Evolutionary conservation across 2,329 filamentous ascomycete genomes (phyloP).

Genomic region (Cordyceps fumosorosea): DNA sequence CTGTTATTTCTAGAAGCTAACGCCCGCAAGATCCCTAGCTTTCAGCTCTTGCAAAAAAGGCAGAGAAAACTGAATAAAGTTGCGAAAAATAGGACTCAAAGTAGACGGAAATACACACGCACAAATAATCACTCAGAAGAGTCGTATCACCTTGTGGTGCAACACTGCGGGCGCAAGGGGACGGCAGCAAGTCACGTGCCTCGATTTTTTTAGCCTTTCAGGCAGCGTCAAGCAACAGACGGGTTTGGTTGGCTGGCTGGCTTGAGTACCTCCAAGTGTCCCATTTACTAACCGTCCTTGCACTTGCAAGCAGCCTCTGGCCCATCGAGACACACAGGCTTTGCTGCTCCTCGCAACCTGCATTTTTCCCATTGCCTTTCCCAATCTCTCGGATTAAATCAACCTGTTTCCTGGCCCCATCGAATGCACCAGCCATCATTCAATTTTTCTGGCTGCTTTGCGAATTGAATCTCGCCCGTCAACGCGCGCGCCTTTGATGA

Average conservation of each 20-base stretch:
- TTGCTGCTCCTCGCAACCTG: slow-evolving; percentile 15
- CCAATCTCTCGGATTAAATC: slow-evolving; percentile 19
- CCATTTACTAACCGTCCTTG: neutral
- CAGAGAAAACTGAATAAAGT: neutral
- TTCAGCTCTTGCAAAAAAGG: neutral
- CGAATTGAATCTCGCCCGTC: slow-evolving; percentile 10
- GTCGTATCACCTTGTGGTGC: neutral
- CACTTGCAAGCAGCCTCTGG: slow-evolving; percentile 24
- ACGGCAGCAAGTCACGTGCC: slow-evolving; percentile 26
- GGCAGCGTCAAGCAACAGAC: neutral
- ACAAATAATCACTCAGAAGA: neutral
- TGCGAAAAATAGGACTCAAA: neutral
- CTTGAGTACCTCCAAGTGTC: neutral
- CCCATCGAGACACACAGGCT: slow-evolving; percentile 13
- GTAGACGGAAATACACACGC: neutral
- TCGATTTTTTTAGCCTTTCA: slow-evolving; percentile 22
- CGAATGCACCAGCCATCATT: slow-evolving; percentile 20
- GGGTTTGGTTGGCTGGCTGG: slow-evolving; percentile 18
- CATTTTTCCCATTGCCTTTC: neutral
- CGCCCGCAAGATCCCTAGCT: neutral
- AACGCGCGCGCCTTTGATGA: slow-evolving; percentile 26
- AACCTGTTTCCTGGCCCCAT: slow-evolving; percentile 13
- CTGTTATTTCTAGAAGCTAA: neutral
- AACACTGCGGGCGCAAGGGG: neutral
- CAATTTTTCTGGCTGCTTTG: slow-evolving; percentile 3